Evolutionary conservation across 2,329 filamentous ascomycete genomes (phyloP).

Genomic region (Tolypocladium tropicale): DNA sequence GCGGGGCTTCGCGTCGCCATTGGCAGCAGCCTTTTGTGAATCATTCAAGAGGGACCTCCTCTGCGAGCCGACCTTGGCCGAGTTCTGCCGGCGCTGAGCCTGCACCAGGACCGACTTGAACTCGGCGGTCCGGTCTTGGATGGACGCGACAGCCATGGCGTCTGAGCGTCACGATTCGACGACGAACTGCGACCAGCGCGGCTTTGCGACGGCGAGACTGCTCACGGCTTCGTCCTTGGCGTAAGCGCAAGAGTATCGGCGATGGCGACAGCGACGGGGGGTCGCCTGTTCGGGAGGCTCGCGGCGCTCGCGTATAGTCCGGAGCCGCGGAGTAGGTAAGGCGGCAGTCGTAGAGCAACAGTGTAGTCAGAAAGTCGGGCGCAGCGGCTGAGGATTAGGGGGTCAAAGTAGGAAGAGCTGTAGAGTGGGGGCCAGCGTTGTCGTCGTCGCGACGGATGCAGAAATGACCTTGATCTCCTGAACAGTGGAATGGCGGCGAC

Average conservation of each 20-base stretch:
- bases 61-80: constrained; percentile 68
- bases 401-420: too few relatives aligned
- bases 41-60: constrained; percentile 70
- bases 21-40: constrained; percentile 55
- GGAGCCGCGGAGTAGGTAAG: background rate
- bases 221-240: background rate
- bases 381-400: background rate
- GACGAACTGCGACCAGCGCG: constrained; percentile 24
- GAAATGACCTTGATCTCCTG: background rate
- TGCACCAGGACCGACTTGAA: constrained; percentile 86
- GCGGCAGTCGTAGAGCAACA: background rate
- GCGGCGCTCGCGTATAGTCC: too few relatives aligned
- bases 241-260: background rate
- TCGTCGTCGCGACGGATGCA: background rate
- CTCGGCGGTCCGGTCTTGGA: constrained; percentile 94
- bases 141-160: constrained; percentile 58
- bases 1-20: constrained; percentile 42
- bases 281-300: background rate
- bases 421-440: background rate
- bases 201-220: constrained; percentile 7
- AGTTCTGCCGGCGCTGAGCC: constrained; percentile 68
- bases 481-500: constrained; percentile 1
- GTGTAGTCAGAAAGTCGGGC: background rate
- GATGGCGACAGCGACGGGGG: background rate
- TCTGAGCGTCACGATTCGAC: constrained; percentile 9